A percentile compares a stretch with the other conserved stretches of the same genome.
phyloP scores from a whole-genome alignment of 2,329 filamentous ascomycete species.

The Colletotrichum sp. region DNA sequence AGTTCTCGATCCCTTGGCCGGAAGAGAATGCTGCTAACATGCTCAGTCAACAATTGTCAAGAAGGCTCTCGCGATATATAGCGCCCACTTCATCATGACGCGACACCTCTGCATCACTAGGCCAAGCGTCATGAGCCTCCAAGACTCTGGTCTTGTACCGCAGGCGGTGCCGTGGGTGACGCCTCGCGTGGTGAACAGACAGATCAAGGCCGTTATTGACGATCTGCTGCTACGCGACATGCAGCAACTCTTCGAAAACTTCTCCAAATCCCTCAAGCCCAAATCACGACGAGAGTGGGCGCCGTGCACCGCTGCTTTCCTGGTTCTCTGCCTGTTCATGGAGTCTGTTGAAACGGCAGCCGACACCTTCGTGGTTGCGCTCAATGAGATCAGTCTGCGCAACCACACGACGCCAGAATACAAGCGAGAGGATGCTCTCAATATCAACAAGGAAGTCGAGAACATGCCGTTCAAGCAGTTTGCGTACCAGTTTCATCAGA shows the following conservation, averaged over 20 bases:
- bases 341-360: slow-evolving; percentile 59
- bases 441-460: slow-evolving; percentile 56
- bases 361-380: slow-evolving; percentile 55
- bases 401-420: slow-evolving; percentile 40
- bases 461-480: slow-evolving; percentile 66
- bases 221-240: slow-evolving; percentile 58
- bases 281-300: slow-evolving; percentile 60
- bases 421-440: slow-evolving; percentile 48
- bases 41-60: slow-evolving; percentile 53
- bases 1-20: slow-evolving; percentile 20
- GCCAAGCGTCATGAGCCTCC: slow-evolving; percentile 39
- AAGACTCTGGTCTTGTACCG: slow-evolving; percentile 45
- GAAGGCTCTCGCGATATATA: slow-evolving; percentile 58
- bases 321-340: slow-evolving; percentile 64
- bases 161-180: slow-evolving; percentile 52
- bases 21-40: not conserved
- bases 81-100: slow-evolving; percentile 62
- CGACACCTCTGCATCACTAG: slow-evolving; percentile 58
- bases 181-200: slow-evolving; percentile 58
- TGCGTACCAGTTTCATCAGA: slow-evolving; percentile 63
- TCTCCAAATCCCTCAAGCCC: slow-evolving; percentile 58
- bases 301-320: slow-evolving; percentile 60
- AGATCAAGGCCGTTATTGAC: slow-evolving; percentile 62
- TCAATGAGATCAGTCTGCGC: slow-evolving; percentile 54
- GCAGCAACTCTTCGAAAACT: slow-evolving; percentile 55